phyloP scores from a whole-genome alignment of 1,139 yeast species.

The Blastobotrys capitulatus region DNA sequence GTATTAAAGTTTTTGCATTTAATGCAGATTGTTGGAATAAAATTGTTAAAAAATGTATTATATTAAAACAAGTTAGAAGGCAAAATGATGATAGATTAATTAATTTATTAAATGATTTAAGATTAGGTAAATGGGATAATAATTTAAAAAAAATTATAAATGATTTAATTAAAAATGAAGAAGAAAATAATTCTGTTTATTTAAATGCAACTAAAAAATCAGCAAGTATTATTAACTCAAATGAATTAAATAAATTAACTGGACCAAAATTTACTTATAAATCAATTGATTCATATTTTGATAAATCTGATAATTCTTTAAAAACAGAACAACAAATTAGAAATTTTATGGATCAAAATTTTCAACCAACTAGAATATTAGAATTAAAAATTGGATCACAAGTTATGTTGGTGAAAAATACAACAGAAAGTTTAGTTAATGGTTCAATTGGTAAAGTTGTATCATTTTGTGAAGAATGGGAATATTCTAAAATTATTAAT shows the following conservation, averaged over 20 bases:
- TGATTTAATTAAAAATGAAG: slow-evolving; percentile 59
- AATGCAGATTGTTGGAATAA: slow-evolving; percentile 70
- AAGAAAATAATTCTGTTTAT: slow-evolving; percentile 78
- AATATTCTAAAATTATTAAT: slow-evolving; percentile 43
- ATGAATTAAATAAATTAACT: slow-evolving; percentile 44
- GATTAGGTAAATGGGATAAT: slow-evolving; percentile 54
- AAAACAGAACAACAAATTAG: slow-evolving; percentile 34
- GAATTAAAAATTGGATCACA: slow-evolving; percentile 55
- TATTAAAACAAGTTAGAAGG: slow-evolving; percentile 75
- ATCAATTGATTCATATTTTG: slow-evolving; percentile 49
- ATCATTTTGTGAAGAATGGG: slow-evolving; percentile 39
- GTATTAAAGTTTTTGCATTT: slow-evolving; percentile 61
- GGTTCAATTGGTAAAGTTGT: slow-evolving; percentile 44
- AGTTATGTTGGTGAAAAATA: slow-evolving; percentile 51
- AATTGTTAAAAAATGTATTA: slow-evolving; percentile 43
- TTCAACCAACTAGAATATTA: slow-evolving; percentile 44
- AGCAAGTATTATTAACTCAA: slow-evolving; percentile 62
- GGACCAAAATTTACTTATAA: slow-evolving; percentile 38
- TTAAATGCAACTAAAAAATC: slow-evolving; percentile 69
- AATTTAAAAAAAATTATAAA: slow-evolving; percentile 15
- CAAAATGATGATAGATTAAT: slow-evolving; percentile 78
- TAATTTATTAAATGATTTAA: slow-evolving; percentile 65
- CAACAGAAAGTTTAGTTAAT: slow-evolving; percentile 43
- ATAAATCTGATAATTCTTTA: too few species aligned
- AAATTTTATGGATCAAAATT: slow-evolving; percentile 27